A percentile compares a stretch with the other conserved stretches of the same genome.
Conservation (phyloP, 768 basidiomycete species). For the Tulasnella sp. region DNA sequence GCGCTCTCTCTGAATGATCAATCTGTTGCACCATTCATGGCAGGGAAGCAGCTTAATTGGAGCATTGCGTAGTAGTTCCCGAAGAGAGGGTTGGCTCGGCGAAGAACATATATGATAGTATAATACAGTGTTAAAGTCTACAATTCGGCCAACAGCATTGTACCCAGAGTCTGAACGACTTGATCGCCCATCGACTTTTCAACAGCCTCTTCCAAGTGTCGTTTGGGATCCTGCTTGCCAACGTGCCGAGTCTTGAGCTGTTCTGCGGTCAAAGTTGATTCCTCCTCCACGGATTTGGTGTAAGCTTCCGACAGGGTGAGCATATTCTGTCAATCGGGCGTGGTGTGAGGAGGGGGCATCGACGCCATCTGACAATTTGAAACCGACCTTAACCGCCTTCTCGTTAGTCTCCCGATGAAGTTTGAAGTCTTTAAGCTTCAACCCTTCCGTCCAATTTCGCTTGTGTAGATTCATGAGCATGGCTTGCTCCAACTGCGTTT, state of each 20-base stretch:
- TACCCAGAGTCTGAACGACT: conserved; percentile 90
- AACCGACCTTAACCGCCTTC: conserved; percentile 83
- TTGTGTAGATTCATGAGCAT: conserved; percentile 99
- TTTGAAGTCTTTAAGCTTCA: conserved; percentile 87
- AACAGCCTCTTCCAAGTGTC: conserved; percentile 94
- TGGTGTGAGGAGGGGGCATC: not conserved
- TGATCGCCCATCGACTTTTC: conserved; percentile 98
- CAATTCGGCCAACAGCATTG: conserved; percentile 90
- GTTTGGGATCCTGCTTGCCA: conserved; percentile 96
- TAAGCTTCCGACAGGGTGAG: conserved; percentile 86
- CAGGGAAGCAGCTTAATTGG: conserved; percentile 78
- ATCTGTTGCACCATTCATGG: conserved; percentile 79
- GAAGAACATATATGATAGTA: not conserved
- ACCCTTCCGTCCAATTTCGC: conserved; percentile 96
- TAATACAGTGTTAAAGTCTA: conserved; percentile 36
- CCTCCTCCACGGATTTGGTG: conserved; percentile 97
- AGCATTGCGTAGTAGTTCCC: not conserved
- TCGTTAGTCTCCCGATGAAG: conserved; percentile 85
- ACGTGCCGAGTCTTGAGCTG: conserved; percentile 97
- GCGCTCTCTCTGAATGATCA: conserved; percentile 37
- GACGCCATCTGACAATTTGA: too few relatives aligned
- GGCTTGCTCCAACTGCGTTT: conserved; percentile 95
- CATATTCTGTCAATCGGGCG: conserved; percentile 64
- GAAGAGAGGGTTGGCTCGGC: not conserved
- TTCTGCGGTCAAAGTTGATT: conserved; percentile 87